Conservation (phyloP, 257 asterid species). For the Oldenlandia corymbosa region DNA sequence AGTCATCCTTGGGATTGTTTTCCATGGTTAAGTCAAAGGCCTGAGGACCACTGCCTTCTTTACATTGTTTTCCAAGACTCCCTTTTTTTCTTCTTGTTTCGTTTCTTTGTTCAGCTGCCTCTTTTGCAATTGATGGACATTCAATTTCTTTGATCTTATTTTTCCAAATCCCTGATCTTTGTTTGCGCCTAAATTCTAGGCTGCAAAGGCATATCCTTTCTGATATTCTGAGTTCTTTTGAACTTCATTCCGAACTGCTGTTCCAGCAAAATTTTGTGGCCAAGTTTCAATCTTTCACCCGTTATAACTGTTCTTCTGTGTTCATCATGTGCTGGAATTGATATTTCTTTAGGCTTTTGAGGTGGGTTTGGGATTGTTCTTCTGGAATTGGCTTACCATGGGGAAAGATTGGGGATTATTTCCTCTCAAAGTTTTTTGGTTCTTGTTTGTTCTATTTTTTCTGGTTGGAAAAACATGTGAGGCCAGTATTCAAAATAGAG, state of each 20-base stretch:
- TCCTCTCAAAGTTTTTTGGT: conserved; percentile 15
- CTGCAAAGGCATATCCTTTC: not conserved
- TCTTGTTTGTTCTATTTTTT: conserved; percentile 25
- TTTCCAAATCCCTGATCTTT: conserved; percentile 10
- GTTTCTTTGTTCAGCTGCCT: conserved; percentile 1
- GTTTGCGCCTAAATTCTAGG: too few relatives aligned
- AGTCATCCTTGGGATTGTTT: conserved; percentile 16
- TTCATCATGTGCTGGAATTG: conserved; percentile 3
- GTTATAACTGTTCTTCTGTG: not conserved
- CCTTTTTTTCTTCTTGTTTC: not conserved
- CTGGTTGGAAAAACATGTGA: conserved; percentile 29
- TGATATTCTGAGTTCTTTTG: not conserved
- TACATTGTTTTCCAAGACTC: conserved; percentile 14
- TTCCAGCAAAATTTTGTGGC: not conserved
- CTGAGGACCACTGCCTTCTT: not conserved
- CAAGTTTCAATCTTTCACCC: not conserved
- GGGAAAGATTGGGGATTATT: conserved; percentile 36
- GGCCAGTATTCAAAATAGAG: conserved; percentile 58
- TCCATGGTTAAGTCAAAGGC: conserved; percentile 5
- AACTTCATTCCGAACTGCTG: not conserved
- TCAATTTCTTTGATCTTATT: too few relatives aligned
- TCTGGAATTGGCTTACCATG: conserved; percentile 36
- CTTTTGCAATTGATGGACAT: not conserved
- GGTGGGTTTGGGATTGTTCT: not conserved
- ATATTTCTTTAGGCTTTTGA: not conserved